Evolutionary conservation across 129 eudicot species (phyloP).

Genomic region (Gnaphalium uliginosum): DNA sequence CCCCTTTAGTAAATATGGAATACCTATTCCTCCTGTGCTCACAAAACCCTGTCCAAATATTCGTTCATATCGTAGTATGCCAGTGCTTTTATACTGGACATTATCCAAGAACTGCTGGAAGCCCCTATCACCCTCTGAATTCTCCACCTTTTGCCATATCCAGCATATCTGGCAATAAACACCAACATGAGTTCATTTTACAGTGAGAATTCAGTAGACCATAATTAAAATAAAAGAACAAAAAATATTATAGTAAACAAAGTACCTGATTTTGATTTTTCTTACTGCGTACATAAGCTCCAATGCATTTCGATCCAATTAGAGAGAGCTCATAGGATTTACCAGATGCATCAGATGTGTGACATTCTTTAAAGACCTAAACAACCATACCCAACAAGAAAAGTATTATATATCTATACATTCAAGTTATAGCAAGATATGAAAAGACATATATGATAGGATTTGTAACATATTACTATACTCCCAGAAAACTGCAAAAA

Average conservation of each 20-base stretch:
- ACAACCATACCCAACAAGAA: conserved; percentile 19
- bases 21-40: conserved; percentile 98
- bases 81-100: conserved; percentile 80
- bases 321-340: conserved; percentile 78
- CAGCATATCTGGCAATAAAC: conserved; percentile 79
- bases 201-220: background rate
- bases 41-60: conserved; percentile 93
- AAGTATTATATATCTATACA: background rate
- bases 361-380: conserved; percentile 86
- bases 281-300: conserved; percentile 94
- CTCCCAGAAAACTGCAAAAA: background rate
- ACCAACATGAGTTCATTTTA: conserved; percentile 1
- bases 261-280: conserved; percentile 93
- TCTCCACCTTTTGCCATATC: conserved; percentile 91
- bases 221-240: background rate
- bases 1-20: background rate
- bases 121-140: conserved; percentile 60
- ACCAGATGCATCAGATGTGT: conserved; percentile 56
- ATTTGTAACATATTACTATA: background rate
- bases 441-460: background rate
- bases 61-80: conserved; percentile 90
- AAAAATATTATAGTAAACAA: background rate
- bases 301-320: conserved; percentile 88
- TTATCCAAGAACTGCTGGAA: conserved; percentile 89
- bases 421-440: conserved; percentile 6